These are phyloP conservation scores for bread wheat (Triticum aestivum) DNA, from an alignment of 176 grass and related monocot genomes.

Conservation along the genomic window IWGSC_CS_RefSeq_v2.1 NC_057803.1:693903790-693904289, in stretches of 20 bases:
- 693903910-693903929: no score
- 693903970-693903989: background rate
- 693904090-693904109: no score
- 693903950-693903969: background rate
- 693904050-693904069: background rate
- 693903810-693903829: constrained; percentile 95
- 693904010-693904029: background rate
- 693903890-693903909: constrained; percentile 87
- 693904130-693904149: constrained; percentile 18
- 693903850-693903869: constrained; percentile 92
- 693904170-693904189: constrained; percentile 47
- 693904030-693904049: constrained; percentile 5
- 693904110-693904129: background rate
- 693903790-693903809: constrained; percentile 69
- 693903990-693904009: background rate
- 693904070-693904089: background rate
- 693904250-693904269: background rate
- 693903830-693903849: constrained; percentile 91
- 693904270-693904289: background rate
- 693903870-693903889: constrained; percentile 78
- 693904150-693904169: constrained; percentile 56
- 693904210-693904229: background rate
- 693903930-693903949: background rate
- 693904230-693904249: background rate
- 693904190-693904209: constrained; percentile 64